Conservation (phyloP, 1,284 basidiomycete species). For the Ustanciosporium gigantosporum region DNA sequence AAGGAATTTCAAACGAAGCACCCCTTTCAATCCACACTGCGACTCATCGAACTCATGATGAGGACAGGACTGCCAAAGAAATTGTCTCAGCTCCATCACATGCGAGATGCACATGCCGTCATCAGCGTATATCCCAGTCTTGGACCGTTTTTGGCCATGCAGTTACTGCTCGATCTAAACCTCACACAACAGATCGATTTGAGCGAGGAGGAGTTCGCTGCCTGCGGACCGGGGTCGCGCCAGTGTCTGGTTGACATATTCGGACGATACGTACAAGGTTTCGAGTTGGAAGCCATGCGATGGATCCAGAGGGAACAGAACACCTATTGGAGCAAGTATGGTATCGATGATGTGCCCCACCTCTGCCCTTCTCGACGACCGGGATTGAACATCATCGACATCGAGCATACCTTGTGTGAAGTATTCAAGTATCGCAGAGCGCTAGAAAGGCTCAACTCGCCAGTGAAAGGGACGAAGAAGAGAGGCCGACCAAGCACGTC, state of each 20-base stretch:
- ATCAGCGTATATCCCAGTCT: no score
- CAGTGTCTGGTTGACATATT: slow-evolving; percentile 69
- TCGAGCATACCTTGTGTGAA: slow-evolving; percentile 73
- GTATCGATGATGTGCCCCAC: slow-evolving; percentile 22
- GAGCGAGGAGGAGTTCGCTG: slow-evolving; percentile 69
- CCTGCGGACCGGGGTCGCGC: slow-evolving; percentile 68
- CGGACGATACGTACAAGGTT: slow-evolving; percentile 61
- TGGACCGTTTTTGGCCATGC: no score
- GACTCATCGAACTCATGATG: slow-evolving; percentile 68
- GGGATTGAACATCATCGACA: slow-evolving; percentile 65
- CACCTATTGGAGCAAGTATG: slow-evolving; percentile 64
- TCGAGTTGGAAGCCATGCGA: slow-evolving; percentile 66
- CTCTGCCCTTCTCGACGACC: slow-evolving; percentile 58
- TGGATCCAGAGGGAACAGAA: slow-evolving; percentile 68
- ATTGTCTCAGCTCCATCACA: slow-evolving; percentile 64
- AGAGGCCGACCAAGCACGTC: no score
- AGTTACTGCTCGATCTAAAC: slow-evolving; percentile 64
- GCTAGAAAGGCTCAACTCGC: no score
- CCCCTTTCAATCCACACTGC: slow-evolving; percentile 67
- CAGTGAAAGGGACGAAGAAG: no score
- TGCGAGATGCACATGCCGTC: no score
- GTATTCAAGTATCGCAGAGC: no score
- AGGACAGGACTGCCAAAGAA: slow-evolving; percentile 63
- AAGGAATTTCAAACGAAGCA: slow-evolving; percentile 63
- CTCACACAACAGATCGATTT: slow-evolving; percentile 66